Evolutionary conservation across 352 stramenopile species (phyloP).

Genomic region (Globisporangium irregulare): DNA sequence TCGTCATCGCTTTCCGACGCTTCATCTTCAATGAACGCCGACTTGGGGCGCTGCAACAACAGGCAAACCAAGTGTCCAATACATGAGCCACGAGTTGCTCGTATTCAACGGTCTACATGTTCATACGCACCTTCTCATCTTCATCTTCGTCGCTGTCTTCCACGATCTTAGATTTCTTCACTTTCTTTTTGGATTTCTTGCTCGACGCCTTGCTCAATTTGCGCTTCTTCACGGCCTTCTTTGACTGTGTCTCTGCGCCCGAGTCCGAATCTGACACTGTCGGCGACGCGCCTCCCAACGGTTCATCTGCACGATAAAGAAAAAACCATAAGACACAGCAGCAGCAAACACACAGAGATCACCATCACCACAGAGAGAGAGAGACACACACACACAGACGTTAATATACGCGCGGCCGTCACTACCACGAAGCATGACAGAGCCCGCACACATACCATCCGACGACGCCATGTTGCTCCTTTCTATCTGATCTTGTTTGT

Average conservation of each 20-base stretch:
- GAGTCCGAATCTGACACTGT: conserved; percentile 86
- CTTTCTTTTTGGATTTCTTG: conserved; percentile 51
- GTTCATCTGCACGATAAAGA: conserved; percentile 45
- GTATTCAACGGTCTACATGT: not conserved
- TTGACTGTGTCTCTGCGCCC: conserved; percentile 44
- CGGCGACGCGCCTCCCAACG: conserved; percentile 63
- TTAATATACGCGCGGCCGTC: not conserved
- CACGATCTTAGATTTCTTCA: conserved; percentile 63
- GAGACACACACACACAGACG: not conserved
- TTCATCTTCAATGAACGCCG: conserved; percentile 86
- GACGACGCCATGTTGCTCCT: conserved; percentile 17
- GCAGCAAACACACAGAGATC: not conserved
- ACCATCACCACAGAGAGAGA: too few species aligned
- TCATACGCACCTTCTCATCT: conserved; percentile 47
- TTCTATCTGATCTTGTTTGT: not conserved
- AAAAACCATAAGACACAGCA: not conserved
- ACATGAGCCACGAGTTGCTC: not conserved
- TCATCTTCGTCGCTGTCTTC: conserved; percentile 58
- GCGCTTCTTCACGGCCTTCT: conserved; percentile 58
- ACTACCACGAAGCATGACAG: not conserved
- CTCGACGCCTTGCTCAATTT: conserved; percentile 46
- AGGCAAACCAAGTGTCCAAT: conserved; percentile 7
- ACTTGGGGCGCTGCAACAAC: conserved; percentile 59
- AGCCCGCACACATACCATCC: conserved; percentile 14
- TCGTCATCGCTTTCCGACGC: conserved; percentile 86